Evolutionary conservation across 306 rosid genomes (phyloP).

Genomic region (Fagus sylvatica): DNA sequence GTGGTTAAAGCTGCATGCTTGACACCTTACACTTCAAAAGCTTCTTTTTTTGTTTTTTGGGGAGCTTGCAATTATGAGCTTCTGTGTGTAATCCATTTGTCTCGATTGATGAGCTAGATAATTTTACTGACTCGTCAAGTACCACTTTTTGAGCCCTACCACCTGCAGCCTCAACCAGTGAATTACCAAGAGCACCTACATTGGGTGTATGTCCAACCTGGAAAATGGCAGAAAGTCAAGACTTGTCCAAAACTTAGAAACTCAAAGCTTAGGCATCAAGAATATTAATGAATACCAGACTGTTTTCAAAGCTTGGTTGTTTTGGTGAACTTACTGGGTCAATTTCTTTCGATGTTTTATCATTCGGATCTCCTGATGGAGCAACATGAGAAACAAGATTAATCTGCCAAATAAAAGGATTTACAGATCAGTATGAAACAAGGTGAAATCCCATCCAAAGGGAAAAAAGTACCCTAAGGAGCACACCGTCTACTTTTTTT

Average conservation of each 20-base stretch:
- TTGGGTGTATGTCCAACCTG: conserved; percentile 42
- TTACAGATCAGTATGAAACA: conserved; percentile 22
- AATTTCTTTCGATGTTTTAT: conserved; percentile 25
- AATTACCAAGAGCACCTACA: conserved; percentile 30
- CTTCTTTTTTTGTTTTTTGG: conserved; percentile 51
- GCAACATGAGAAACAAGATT: conserved; percentile 19
- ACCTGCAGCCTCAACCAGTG: conserved; percentile 31
- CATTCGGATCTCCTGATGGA: conserved; percentile 20
- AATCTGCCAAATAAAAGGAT: conserved; percentile 22
- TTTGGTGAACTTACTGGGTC: conserved; percentile 22
- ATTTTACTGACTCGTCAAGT: conserved; percentile 28
- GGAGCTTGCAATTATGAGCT: conserved; percentile 37
- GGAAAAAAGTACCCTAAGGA: background rate
- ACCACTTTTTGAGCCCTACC: conserved; percentile 27
- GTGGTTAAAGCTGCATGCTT: conserved; percentile 44
- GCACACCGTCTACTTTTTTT: too few relatives aligned
- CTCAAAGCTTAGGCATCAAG: background rate
- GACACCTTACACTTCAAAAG: conserved; percentile 42
- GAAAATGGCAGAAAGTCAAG: conserved; percentile 12
- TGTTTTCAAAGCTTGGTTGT: conserved; percentile 26
- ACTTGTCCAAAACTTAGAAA: background rate
- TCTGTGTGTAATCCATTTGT: conserved; percentile 14
- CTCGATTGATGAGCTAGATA: conserved; percentile 26
- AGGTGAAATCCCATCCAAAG: conserved; percentile 17
- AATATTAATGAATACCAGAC: conserved; percentile 34